Evolutionary conservation across 2,329 filamentous ascomycete genomes (phyloP).

Genomic region (Arachnomyces sp.): DNA sequence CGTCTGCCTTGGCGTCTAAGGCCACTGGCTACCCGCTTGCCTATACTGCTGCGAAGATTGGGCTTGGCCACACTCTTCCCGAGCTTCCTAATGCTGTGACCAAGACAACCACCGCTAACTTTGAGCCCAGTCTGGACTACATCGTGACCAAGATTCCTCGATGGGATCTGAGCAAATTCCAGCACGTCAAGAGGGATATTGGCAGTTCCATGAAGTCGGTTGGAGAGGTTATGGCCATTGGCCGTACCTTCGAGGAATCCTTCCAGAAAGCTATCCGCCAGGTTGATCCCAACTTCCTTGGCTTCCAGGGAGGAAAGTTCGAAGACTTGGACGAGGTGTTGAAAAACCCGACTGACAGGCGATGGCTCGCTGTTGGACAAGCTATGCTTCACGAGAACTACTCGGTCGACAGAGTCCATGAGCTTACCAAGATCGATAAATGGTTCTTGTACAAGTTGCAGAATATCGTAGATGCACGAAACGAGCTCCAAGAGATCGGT

Average conservation of each 20-base stretch:
- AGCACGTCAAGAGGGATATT: conserved; percentile 95
- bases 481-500: conserved; percentile 75
- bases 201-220: conserved; percentile 99
- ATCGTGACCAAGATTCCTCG: conserved; percentile 98
- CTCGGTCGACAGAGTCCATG: conserved; percentile 81
- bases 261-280: conserved; percentile 98
- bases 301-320: conserved; percentile 93
- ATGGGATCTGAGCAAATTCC: conserved; percentile 98
- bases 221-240: conserved; percentile 98
- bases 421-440: conserved; percentile 96
- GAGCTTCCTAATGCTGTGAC: conserved; percentile 97
- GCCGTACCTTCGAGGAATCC: conserved; percentile 95
- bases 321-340: conserved; percentile 86
- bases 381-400: conserved; percentile 97
- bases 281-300: conserved; percentile 84
- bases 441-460: conserved; percentile 99
- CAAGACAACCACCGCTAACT: conserved; percentile 97
- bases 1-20: conserved; percentile 93
- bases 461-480: conserved; percentile 88
- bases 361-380: conserved; percentile 95
- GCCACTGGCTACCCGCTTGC: conserved; percentile 95
- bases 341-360: conserved; percentile 85
- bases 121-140: conserved; percentile 94
- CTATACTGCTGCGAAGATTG: conserved; percentile 97
- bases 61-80: conserved; percentile 86